Base-by-base conservation (phyloP, 108 stramenopile species). In the Cylindrotheca closterium region DNA sequence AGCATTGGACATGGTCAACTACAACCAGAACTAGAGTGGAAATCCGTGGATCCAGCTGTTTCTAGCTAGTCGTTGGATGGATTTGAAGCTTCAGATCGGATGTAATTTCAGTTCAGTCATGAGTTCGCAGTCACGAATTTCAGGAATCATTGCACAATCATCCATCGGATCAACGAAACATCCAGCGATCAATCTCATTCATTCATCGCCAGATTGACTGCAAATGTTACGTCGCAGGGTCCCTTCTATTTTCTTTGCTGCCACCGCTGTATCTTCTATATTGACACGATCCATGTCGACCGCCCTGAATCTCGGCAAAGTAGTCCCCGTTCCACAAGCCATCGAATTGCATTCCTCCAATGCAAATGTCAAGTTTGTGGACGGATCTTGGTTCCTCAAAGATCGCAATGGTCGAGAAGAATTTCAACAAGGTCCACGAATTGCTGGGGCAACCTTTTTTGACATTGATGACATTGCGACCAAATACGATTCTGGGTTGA, bases 401-500 rank as follows among this genome's bases (percentile, higher is more conserved):
- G 63, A 57, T 47, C 56, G 82, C 18, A 75, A 72, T 54, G 80
- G 78, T 1, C 68, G 78, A 4, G 18, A 60, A 51, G 82, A 80
- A 60, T 89, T 82, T 49, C 73, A 71, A 52, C 34, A 29, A 4
- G 85, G 85, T 2, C 88, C 88, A 17, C 76, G 88, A 8, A 70
- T 89, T 27, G 64, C 70, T 15, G 62, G 65, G 1, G 83, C 88
- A 21, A 67, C 62, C 42, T 84, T 74, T 55, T 60, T 89, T 30
- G 83, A 89, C 50, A 89, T 89, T 64, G 85, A 86, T 51, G 79
- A 85, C 15, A 29, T 89, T 29, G 76, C 82, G 12, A 64, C 74
- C 12, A 71, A 70, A 17, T 22, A 33, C 5, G 56, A 70, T 4
- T 68, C 66, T 22, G 62, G 70, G 21, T 65, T 86, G 26, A 79